Evolutionary conservation across 352 stramenopile species (phyloP).

Genomic region (Globisporangium camurandrum): DNA sequence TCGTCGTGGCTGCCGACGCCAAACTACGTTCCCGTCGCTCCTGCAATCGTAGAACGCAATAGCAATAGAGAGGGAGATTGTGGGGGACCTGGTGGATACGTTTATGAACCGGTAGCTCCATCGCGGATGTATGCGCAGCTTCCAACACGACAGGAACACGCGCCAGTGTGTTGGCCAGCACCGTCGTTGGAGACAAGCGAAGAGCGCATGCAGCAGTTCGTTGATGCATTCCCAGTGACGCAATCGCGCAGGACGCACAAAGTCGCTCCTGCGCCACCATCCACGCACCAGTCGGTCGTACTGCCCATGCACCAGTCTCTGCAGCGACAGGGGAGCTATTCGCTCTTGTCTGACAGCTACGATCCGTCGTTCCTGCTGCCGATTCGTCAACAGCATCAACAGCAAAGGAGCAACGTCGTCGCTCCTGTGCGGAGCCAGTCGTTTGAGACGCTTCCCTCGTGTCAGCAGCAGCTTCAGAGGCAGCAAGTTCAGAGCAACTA

Average conservation of each 20-base stretch:
- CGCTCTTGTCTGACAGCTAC: slow-evolving; percentile 6
- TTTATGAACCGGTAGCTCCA: no score
- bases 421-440: slow-evolving; percentile 6
- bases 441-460: background rate
- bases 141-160: background rate
- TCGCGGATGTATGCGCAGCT: slow-evolving; percentile 1
- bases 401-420: no score
- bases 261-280: slow-evolving; percentile 6
- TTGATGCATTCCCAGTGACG: background rate
- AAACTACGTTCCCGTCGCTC: no score
- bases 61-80: no score
- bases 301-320: slow-evolving; percentile 11
- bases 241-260: slow-evolving; percentile 8
- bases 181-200: slow-evolving; percentile 7
- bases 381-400: slow-evolving; percentile 2
- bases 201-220: slow-evolving; percentile 7
- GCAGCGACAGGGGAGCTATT: no score
- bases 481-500: no score
- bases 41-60: no score
- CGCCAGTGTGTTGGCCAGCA: slow-evolving; percentile 2
- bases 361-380: slow-evolving; percentile 7
- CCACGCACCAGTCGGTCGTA: slow-evolving; percentile 2
- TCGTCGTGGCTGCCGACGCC: slow-evolving; percentile 2
- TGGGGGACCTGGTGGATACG: no score
- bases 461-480: no score